Conservation (phyloP, 2,329 filamentous ascomycete species). For the Arachnomyces sp. region DNA sequence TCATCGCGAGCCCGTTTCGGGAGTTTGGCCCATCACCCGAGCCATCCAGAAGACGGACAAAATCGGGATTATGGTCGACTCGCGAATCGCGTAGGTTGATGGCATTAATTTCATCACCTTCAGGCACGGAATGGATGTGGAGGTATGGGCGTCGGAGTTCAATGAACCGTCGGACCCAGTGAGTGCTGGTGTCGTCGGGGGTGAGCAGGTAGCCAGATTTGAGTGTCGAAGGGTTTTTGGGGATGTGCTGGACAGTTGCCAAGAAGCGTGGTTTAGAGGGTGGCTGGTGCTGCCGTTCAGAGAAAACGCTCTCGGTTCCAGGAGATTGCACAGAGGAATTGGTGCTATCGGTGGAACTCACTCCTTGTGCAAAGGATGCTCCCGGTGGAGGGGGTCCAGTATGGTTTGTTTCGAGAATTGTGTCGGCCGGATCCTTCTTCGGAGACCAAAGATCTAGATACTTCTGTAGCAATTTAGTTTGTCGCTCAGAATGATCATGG, state of each 20-base stretch:
- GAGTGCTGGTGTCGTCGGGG: conserved; percentile 69
- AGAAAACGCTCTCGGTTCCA: conserved; percentile 13
- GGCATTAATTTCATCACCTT: conserved; percentile 83
- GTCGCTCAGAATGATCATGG: conserved; percentile 30
- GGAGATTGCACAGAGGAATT: conserved; percentile 19
- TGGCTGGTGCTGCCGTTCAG: conserved; percentile 17
- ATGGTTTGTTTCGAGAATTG: conserved; percentile 36
- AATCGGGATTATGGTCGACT: conserved; percentile 87
- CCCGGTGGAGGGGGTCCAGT: conserved; percentile 38
- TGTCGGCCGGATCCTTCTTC: conserved; percentile 33
- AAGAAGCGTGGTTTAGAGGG: conserved; percentile 56
- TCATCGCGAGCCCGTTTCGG: conserved; percentile 23
- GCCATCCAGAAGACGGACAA: conserved; percentile 65
- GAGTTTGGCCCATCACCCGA: conserved; percentile 29
- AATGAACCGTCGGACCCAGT: conserved; percentile 88
- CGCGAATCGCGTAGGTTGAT: conserved; percentile 83
- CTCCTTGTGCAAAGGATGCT: conserved; percentile 22
- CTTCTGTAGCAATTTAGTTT: conserved; percentile 32
- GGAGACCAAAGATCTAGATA: conserved; percentile 37
- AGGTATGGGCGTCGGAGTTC: conserved; percentile 87
- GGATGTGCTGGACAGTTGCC: conserved; percentile 66
- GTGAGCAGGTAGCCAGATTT: conserved; percentile 85
- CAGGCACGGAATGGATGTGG: conserved; percentile 75
- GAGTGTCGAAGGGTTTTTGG: conserved; percentile 72
- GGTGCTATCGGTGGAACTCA: conserved; percentile 6